Percentiles rank a stretch among this genome's conserved stretches.
Evolutionary conservation across 805 yeast species (phyloP).

Genomic region (Groenewaldozyma salmanticensis): DNA sequence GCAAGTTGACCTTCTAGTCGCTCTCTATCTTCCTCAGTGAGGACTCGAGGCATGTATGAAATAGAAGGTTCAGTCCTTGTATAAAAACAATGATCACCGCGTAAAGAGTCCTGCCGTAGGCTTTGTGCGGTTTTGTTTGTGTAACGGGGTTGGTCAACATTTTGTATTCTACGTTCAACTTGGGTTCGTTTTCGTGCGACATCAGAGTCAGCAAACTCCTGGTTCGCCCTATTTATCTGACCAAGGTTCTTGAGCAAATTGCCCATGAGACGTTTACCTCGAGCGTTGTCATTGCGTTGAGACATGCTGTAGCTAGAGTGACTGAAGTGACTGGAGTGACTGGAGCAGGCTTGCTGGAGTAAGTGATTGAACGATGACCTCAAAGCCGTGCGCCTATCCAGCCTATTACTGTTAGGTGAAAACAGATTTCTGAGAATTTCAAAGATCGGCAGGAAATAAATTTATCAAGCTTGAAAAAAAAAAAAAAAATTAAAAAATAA

Average conservation of each 20-base stretch:
- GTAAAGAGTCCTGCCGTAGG: neutral
- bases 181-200: neutral
- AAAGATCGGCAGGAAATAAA: neutral
- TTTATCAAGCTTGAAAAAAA: neutral
- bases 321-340: no score
- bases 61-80: neutral
- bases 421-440: no score
- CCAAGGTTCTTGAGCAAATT: neutral
- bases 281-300: neutral
- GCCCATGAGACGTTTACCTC: neutral
- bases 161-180: neutral
- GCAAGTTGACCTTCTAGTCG: no score
- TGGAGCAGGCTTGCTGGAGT: no score
- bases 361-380: no score
- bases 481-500: neutral
- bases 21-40: slow-evolving; percentile 4
- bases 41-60: neutral
- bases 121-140: neutral
- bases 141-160: neutral
- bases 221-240: neutral
- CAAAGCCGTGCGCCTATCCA: no score
- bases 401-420: no score
- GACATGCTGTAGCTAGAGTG: no score
- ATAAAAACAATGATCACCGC: no score
- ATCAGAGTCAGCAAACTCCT: neutral